Conservation (phyloP, 768 basidiomycete species). For the Lentinula aciculospora region DNA sequence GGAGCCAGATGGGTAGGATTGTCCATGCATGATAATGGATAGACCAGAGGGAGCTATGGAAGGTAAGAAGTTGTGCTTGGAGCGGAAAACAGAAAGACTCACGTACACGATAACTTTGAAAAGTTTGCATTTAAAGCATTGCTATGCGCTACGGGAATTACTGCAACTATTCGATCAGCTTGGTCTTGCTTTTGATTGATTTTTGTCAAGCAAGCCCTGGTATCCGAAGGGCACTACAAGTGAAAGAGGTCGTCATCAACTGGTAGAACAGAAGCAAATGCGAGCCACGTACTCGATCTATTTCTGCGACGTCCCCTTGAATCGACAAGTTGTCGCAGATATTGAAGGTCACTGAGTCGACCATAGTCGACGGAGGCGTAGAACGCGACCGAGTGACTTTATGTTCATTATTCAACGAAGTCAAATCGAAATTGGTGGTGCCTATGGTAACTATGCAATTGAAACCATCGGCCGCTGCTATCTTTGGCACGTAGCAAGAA, state of each 20-base stretch:
- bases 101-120: slow-evolving; percentile 32
- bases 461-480: slow-evolving; percentile 39
- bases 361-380: slow-evolving; percentile 58
- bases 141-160: slow-evolving; percentile 66
- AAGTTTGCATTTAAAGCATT: slow-evolving; percentile 25
- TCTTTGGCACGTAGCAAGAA: slow-evolving; percentile 17
- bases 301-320: slow-evolving; percentile 37
- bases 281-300: slow-evolving; percentile 60
- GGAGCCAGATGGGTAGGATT: slow-evolving; percentile 50
- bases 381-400: slow-evolving; percentile 43
- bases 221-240: slow-evolving; percentile 58
- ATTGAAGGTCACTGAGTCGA: slow-evolving; percentile 60
- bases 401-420: slow-evolving; percentile 45
- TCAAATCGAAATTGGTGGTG: slow-evolving; percentile 55
- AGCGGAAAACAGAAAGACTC: slow-evolving; percentile 13
- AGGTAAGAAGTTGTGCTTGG: slow-evolving; percentile 9
- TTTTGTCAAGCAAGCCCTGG: slow-evolving; percentile 69
- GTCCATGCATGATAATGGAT: slow-evolving; percentile 51
- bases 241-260: no score
- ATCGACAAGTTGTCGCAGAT: slow-evolving; percentile 56
- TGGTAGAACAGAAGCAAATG: no score
- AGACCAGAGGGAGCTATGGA: slow-evolving; percentile 48
- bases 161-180: slow-evolving; percentile 58
- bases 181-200: slow-evolving; percentile 53
- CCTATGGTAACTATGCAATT: slow-evolving; percentile 45